Evolutionary conservation across 2,329 filamentous ascomycete species (phyloP).

Genomic region (Trichoderma gracile): DNA sequence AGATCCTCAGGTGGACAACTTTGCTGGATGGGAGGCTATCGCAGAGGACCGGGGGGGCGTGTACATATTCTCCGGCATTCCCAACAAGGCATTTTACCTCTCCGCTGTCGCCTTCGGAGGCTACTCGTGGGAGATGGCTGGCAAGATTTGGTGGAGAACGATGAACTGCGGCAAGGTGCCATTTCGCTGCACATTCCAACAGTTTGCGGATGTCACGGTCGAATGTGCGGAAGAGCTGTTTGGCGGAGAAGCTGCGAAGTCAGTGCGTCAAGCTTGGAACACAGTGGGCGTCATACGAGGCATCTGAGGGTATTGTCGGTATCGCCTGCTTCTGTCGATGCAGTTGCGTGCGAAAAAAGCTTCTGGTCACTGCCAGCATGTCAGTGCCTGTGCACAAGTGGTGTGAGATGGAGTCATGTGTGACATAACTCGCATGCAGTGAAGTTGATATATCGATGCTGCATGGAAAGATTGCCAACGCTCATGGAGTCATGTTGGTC

Average conservation of each 20-base stretch:
- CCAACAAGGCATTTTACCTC: slow-evolving; percentile 57
- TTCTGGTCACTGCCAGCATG: too few relatives aligned
- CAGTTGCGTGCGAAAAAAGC: too few relatives aligned
- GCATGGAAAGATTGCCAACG: neutral
- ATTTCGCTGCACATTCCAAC: neutral
- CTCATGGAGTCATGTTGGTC: neutral
- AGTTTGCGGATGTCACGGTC: neutral
- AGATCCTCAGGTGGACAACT: slow-evolving; percentile 54
- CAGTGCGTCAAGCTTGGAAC: neutral
- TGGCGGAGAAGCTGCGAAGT: neutral
- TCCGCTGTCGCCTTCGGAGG: neutral
- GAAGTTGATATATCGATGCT: neutral
- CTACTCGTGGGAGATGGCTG: neutral
- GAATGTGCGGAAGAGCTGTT: slow-evolving; percentile 1
- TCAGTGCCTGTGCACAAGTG: too few relatives aligned
- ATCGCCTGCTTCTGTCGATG: neutral
- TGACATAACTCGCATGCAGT: too few relatives aligned
- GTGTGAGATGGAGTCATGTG: too few relatives aligned
- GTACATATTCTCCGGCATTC: slow-evolving; percentile 58
- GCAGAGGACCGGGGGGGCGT: slow-evolving; percentile 54
- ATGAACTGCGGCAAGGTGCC: neutral
- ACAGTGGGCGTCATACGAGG: neutral
- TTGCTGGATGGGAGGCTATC: slow-evolving; percentile 45
- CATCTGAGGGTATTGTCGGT: neutral
- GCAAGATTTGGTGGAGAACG: neutral